phyloP scores from a whole-genome alignment of 2,329 filamentous ascomycete genomes.

The Fusarium sp. region DNA sequence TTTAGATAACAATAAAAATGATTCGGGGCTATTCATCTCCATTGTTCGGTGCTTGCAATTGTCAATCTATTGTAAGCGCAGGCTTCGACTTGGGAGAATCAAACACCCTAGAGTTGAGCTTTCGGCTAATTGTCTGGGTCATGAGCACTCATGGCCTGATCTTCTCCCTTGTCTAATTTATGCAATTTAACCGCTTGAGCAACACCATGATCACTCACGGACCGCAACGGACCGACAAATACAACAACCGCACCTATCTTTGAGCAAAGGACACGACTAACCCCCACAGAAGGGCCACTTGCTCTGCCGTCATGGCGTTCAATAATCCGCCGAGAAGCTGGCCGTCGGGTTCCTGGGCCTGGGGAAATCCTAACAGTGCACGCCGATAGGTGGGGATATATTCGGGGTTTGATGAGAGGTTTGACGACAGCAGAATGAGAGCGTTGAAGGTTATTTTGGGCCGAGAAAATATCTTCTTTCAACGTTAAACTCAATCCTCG shows the following conservation, averaged over 20 bases:
- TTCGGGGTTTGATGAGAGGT: constrained; percentile 35
- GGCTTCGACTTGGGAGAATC: neutral
- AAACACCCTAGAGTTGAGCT: neutral
- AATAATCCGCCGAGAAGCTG: constrained; percentile 26
- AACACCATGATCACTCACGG: neutral
- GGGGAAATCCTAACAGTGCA: constrained; percentile 27
- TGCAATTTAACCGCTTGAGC: neutral
- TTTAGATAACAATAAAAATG: neutral
- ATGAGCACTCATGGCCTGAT: constrained; percentile 12
- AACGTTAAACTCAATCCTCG: neutral
- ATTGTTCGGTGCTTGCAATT: neutral
- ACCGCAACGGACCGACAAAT: constrained; percentile 15
- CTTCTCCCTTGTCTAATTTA: neutral
- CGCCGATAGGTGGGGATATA: constrained; percentile 46
- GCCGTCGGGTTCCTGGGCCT: constrained; percentile 23
- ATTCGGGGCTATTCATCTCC: neutral
- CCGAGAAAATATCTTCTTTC: neutral
- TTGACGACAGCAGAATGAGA: neutral
- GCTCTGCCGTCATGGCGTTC: constrained; percentile 14
- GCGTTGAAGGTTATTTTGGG: neutral
- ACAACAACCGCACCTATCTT: constrained; percentile 30
- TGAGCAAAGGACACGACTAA: constrained; percentile 5
- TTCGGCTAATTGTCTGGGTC: constrained; percentile 10
- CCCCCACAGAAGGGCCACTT: constrained; percentile 26
- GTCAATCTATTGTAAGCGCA: neutral